These are phyloP conservation scores for Jaenimonas drosophilae DNA, from an alignment of 208 protist species.

Conservation along the genomic window DNA sequence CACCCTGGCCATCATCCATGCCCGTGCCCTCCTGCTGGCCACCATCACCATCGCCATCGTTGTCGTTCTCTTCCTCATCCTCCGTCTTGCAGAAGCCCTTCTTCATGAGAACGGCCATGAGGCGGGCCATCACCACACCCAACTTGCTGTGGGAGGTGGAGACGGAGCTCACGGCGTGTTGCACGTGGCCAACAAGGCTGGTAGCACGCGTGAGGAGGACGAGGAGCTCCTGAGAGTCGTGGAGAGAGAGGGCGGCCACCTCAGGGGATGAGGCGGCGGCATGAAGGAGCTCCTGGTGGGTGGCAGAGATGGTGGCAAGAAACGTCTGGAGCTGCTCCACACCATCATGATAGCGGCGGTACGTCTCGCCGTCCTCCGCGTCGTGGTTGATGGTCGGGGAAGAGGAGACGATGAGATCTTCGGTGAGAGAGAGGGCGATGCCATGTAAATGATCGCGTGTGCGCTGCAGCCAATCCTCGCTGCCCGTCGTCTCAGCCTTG, in stretches of 20 bases:
- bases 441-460: too few relatives aligned
- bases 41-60: conserved; percentile 58
- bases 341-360: too few relatives aligned
- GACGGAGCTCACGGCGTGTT: conserved; percentile 11
- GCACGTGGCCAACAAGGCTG: conserved; percentile 13
- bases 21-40: conserved; percentile 90
- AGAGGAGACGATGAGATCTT: too few relatives aligned
- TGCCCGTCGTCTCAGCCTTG: too few relatives aligned
- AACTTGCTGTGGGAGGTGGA: conserved; percentile 52
- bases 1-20: conserved; percentile 98
- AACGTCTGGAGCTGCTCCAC: too few relatives aligned
- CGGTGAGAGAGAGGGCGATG: too few relatives aligned
- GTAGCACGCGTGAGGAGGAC: neutral
- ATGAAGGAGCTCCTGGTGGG: too few relatives aligned
- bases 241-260: neutral
- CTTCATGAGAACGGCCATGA: conserved; percentile 87
- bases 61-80: conserved; percentile 71
- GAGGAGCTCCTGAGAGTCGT: neutral
- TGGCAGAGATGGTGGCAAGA: too few relatives aligned
- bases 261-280: too few relatives aligned
- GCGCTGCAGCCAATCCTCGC: too few relatives aligned
- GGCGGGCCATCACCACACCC: conserved; percentile 69
- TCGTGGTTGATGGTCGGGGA: too few relatives aligned
- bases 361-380: too few relatives aligned
- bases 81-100: conserved; percentile 94